These are phyloP conservation scores for Geotrichum macrosporum DNA, from an alignment of 1,139 yeast genomes.

Conservation along the genomic window DNA sequence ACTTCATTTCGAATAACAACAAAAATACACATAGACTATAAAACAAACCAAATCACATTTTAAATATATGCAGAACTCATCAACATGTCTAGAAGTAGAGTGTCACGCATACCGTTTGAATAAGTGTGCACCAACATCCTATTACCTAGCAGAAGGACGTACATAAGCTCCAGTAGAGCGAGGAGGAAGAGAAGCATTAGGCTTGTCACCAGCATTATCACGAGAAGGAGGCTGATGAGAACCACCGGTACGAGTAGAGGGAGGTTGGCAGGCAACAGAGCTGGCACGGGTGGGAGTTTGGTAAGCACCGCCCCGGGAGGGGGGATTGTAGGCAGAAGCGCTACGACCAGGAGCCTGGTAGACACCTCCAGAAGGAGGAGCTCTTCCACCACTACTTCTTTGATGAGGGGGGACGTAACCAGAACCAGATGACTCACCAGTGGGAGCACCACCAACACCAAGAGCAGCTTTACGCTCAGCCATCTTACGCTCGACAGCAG, in stretches of 20 bases:
- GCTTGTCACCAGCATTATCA: not conserved
- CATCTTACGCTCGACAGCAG: slow-evolving; percentile 21
- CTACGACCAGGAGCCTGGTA: slow-evolving; percentile 9
- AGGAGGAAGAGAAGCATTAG: not conserved
- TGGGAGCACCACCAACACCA: slow-evolving; percentile 9
- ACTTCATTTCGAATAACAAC: not conserved
- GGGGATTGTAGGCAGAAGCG: slow-evolving; percentile 9
- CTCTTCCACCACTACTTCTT: slow-evolving; percentile 7
- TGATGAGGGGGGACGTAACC: slow-evolving; percentile 16
- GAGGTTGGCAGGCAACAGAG: slow-evolving; percentile 14
- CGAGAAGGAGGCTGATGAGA: slow-evolving; percentile 13
- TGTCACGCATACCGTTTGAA: no score
- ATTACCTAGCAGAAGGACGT: slow-evolving; percentile 8
- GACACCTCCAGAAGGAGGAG: slow-evolving; percentile 5
- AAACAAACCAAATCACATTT: slow-evolving; percentile 5
- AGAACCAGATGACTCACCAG: slow-evolving; percentile 10
- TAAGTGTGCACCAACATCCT: no score
- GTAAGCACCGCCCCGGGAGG: slow-evolving; percentile 10
- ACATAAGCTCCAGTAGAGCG: slow-evolving; percentile 6
- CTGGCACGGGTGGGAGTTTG: slow-evolving; percentile 6
- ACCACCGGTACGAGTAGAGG: slow-evolving; percentile 5
- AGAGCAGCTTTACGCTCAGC: slow-evolving; percentile 23
- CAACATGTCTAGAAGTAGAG: no score
- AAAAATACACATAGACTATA: slow-evolving; percentile 2
- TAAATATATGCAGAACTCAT: no score